Base-by-base conservation (phyloP, 768 basidiomycete genomes). In the Coprinopsis marcescibilis region DNA sequence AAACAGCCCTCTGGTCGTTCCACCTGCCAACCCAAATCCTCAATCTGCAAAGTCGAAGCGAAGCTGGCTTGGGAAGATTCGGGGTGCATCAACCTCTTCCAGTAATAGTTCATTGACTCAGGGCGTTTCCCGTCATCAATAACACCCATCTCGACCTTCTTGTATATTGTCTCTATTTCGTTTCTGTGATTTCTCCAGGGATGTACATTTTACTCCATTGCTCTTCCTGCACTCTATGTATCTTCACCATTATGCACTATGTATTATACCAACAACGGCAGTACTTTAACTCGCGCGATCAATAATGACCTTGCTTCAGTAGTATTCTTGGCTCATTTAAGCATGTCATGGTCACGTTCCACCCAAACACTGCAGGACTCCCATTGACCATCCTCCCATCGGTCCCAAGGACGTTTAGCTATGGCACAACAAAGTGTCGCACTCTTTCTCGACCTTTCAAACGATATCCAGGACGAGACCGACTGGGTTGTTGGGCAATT, bases 11-110 rank as follows among this genome's bases (percentile, higher is more conserved):
- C 69, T 73, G 19, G 37, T 57, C 15, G 43, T 57, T 53, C 43
- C 49, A 15, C 62, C 50, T 44, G 54, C 44, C 54, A 50, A 51
- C 54, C 48, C 55, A 8, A 43, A 34, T 10, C 55, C 57, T 35
- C 62, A 63, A 35, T 65, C 69, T 20, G 59, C 64, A 25, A 67
- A 69, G 36, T 64, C 69, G 27, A 82, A 83, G 60, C 72, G 77
- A 56, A 79, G 80, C 47, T 88, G 85, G 85, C 59, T 87, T 15
- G 82, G 80, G 11, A 85, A 83, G 64, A 81, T 85, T 52, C 73
- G 80, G 59, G 75, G 77, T 37, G 62, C 65, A 21, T 65, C 71
- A 32, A 52, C 66, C 19, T 30, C 46, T 33, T 45, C 38, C 33
- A 32, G 48, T 42, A 42, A 19, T 26, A 4, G 43, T 34, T 5